Base-by-base conservation (phyloP, 371 early-diverging fungal species). In the Phascolomyces articulosus region DNA sequence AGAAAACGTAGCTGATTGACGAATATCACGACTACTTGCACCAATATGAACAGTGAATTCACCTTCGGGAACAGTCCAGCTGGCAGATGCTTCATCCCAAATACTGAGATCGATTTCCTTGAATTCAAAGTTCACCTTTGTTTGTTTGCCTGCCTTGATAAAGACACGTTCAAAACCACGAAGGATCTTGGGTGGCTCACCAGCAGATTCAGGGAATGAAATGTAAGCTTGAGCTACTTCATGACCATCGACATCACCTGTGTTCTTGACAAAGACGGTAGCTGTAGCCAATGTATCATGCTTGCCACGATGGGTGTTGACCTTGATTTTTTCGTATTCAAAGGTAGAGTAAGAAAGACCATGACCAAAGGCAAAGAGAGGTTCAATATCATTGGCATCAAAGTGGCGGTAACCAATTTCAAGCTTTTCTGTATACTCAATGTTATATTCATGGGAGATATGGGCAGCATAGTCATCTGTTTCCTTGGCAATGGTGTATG, bases 331-430 rank as follows among this genome's bases (percentile, higher is more conserved):
- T 48, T 64, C 62, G 65, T 86, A 86, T 13, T 58, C 55, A 64
- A 87, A 87, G 3, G 53, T 72, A 20, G 88, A 79, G 73, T 85
- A 87, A 0, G 85, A 83, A 28, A 87, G 65, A 60, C 88, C 88
- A 64, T 71, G 72, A 9, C 86, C 88, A 49, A 87, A 87, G 13
- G 67, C 66, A 70, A 79, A 83, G 41, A 79, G 63, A 57, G 87
- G 86, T 18, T 68, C 65, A 60, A 84, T 81, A 53, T 70, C 65
- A 21, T 70, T 61, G 58, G 69, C 69, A 40, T 86, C 82, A 68
- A 72, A 72, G 64, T 70, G 73, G 16, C 78, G 68, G 75, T 87
- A 83, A 51, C 82, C 88, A 38, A 85, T 65, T 27, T 70, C 64
- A 10, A 83, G 65, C 4, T 77, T 73, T 66, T 88, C 86, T 11